Evolutionary conservation across 805 yeast species (phyloP), one percentile per base, ranked within the genome.

Genomic region (Ogataea populi-albae): DNA sequence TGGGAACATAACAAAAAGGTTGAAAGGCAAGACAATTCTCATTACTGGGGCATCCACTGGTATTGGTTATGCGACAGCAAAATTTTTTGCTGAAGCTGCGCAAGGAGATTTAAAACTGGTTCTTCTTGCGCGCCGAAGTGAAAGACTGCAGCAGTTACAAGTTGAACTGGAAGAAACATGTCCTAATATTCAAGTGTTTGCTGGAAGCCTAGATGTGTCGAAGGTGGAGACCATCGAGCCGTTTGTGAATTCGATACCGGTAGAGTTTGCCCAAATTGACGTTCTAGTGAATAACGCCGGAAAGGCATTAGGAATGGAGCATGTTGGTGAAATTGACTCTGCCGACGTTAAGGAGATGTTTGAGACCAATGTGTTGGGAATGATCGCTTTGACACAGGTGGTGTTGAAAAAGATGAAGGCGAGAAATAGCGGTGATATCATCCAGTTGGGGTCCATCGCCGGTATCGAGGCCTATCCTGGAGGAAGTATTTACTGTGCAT

Each of bases 71-170:
- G 71, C 72, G 23, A 68, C 71, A 16, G 75, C 74, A 17, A 55
- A 52, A 36, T 72, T 68, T 45, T 55, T 67, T 40, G 74, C 75
- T 11, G 59, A 57, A 16, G 86, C 87, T 11, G 69, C 91, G 16
- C 67, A 75, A 31, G 95, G 95, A 21, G 59, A 80, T 9, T 57
- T 83, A 49, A 80, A 82, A 52, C 70, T 87, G 49, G 69, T 87
- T 43, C 68, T 87, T 17, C 72, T 88, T 3, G 95, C 96, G 3
- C 77, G 96, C 63, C 79, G 95, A 64, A 46, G 70, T 24, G 86
- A 79, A 5, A 76, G 76, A 41, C 61, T 86, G 33, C 63, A 71
- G 17, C 66, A 61, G 10, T 58, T 81, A 37, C 66, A 78, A 42
- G 50, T 53, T 21, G 71, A 71, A 30, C 66, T 85, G 38, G 62